Base-by-base conservation (phyloP, 768 basidiomycete species). In the Boletus vermiculosoides region DNA sequence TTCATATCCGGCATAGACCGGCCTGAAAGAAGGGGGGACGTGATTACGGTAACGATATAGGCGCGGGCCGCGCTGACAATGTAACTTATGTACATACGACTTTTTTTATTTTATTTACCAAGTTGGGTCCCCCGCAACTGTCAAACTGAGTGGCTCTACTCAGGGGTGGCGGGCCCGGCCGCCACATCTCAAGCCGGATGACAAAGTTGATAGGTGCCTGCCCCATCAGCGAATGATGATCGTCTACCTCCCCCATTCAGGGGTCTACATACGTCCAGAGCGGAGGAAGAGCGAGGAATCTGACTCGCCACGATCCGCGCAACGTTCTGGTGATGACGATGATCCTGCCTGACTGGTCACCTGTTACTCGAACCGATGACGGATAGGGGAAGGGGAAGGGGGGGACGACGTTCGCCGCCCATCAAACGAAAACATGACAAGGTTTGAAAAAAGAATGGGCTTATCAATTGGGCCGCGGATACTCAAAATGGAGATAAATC, bases 361-460 rank as follows among this genome's bases (percentile, higher is more conserved):
- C 16, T n/a, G 9, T n/a, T 9, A 25, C 18, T 10, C 22, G 16
- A 13, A 36, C 25, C 18, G 18, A 40, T 25, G 57, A 45, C 50
- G 40, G 58, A 59, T 59, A 59, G 58, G 57, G 23, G 46, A 1
- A 59, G 58, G 57, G 23, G 46, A 1, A 16, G 9, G 18, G 18
- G 18, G 7, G 22, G 13, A 7, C 34, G 25, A n/a, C n/a, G 33
- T 20, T 34, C 40, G 45, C 49, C 58, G 60, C 45, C 54, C 60
- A 57, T 51, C 50, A 51, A 40, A 37, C 51, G 9, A 36, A 23
- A 3, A 20, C 11, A 50, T 10, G 34, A 25, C 34, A 49, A 10
- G 15, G 33, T 45, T 45, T 13, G 18, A 45, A 45, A 45, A 36
- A 36, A n/a, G 28, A 22, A 52, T 10, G 40, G 23, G 28, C 36